phyloP scores from a whole-genome alignment of 352 stramenopile species.

The Hyphochytrium catenoides region DNA sequence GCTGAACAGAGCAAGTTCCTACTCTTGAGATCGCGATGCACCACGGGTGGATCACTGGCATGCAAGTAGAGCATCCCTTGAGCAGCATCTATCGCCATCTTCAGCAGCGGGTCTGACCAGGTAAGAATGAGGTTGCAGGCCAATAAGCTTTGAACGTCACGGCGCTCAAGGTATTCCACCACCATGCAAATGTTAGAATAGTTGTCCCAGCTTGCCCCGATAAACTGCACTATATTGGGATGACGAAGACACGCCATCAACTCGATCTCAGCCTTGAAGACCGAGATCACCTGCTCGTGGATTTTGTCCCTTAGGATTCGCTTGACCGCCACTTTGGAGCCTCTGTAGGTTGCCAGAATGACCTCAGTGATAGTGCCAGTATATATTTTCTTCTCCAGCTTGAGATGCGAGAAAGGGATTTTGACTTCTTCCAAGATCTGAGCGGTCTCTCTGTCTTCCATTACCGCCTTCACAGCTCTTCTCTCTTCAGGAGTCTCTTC shows the following conservation, averaged over 20 bases:
- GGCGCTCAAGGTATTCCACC: conserved; percentile 43
- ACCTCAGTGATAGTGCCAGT: too few species aligned
- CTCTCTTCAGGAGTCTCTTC: too few species aligned
- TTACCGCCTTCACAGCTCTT: too few species aligned
- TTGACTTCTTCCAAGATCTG: too few species aligned
- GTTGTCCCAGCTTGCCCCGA: conserved; percentile 54
- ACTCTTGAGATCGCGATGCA: conserved; percentile 54
- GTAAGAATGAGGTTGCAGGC: conserved; percentile 30
- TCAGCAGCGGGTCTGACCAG: conserved; percentile 42
- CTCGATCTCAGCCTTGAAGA: conserved; percentile 51
- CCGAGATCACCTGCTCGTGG: too few species aligned
- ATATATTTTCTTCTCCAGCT: too few species aligned
- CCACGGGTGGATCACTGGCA: conserved; percentile 39
- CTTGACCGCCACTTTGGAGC: too few species aligned
- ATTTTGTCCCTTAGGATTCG: too few species aligned
- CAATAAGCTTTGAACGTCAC: conserved; percentile 31
- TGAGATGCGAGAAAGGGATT: too few species aligned
- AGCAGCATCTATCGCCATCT: conserved; percentile 52
- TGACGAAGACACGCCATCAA: conserved; percentile 44
- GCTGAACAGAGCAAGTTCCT: conserved; percentile 41
- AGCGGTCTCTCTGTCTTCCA: too few species aligned
- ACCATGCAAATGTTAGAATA: conserved; percentile 41
- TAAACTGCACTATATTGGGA: conserved; percentile 59
- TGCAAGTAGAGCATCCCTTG: conserved; percentile 48
- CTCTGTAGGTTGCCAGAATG: too few species aligned